Conservation (phyloP, 495 filamentous ascomycete genomes). For the Neurospora sp. region DNA sequence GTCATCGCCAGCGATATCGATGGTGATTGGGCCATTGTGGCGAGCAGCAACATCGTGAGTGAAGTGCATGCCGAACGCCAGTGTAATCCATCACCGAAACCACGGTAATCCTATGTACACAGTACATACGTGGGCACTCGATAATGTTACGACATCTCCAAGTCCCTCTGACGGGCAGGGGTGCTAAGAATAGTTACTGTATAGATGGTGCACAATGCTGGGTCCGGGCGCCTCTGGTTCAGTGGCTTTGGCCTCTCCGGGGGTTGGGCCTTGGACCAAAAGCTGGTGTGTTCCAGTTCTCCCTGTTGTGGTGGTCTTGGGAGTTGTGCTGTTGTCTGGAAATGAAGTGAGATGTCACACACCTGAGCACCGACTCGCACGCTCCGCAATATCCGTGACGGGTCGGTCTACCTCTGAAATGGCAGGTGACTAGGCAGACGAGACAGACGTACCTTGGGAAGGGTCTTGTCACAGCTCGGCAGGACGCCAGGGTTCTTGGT, state of each 20-base stretch:
- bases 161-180: neutral
- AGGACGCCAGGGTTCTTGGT: neutral
- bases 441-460: neutral
- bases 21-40: neutral
- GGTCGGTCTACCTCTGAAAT: neutral
- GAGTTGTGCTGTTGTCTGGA: neutral
- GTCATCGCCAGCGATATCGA: neutral
- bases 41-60: neutral
- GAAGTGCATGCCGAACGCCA: neutral
- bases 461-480: neutral
- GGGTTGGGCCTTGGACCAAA: neutral
- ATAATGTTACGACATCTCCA: neutral
- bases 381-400: neutral
- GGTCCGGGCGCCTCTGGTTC: neutral
- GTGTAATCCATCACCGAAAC: neutral
- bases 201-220: neutral
- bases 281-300: neutral
- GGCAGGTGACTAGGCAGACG: neutral
- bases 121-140: neutral
- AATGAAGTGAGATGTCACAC: neutral
- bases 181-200: neutral
- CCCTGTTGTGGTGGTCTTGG: neutral
- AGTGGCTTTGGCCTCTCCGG: neutral
- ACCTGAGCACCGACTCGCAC: neutral
- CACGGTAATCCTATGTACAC: neutral